Percentiles rank a stretch among this genome's conserved stretches.
These are phyloP conservation scores for Phialophora verrucosa DNA, from an alignment of 2,329 filamentous ascomycete genomes.

Conservation along the genomic window DNA sequence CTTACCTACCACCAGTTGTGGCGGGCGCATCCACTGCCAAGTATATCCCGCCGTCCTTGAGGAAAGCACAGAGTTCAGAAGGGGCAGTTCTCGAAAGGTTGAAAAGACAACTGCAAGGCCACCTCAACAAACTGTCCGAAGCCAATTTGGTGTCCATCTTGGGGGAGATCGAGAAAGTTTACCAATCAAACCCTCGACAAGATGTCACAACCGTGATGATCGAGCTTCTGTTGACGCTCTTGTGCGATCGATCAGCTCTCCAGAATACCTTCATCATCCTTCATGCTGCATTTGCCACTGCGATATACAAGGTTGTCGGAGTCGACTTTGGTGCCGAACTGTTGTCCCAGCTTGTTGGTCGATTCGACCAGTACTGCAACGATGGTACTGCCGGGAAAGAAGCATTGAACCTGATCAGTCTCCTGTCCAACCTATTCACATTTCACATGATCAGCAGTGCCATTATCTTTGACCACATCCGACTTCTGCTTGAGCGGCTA, in stretches of 20 bases:
- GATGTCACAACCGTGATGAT: slow-evolving; percentile 82
- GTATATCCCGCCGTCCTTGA: slow-evolving; percentile 87
- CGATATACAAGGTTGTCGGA: slow-evolving; percentile 84
- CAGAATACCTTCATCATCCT: slow-evolving; percentile 90
- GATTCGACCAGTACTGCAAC: slow-evolving; percentile 70
- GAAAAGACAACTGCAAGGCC: slow-evolving; percentile 80
- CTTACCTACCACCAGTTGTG: slow-evolving; percentile 75
- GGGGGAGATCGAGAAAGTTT: slow-evolving; percentile 79
- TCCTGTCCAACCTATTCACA: slow-evolving; percentile 86
- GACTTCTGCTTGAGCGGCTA: slow-evolving; percentile 73
- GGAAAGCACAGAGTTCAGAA: slow-evolving; percentile 67
- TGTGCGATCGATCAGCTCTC: slow-evolving; percentile 77
- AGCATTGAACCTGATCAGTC: slow-evolving; percentile 76
- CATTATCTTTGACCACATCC: slow-evolving; percentile 89
- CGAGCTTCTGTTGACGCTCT: slow-evolving; percentile 76
- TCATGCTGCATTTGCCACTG: slow-evolving; percentile 85
- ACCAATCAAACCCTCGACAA: slow-evolving; percentile 82
- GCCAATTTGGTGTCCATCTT: slow-evolving; percentile 86
- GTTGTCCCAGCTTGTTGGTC: slow-evolving; percentile 75
- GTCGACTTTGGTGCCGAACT: slow-evolving; percentile 89
- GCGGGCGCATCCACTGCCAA: slow-evolving; percentile 60
- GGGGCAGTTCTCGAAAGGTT: slow-evolving; percentile 72
- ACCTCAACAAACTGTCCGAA: slow-evolving; percentile 91
- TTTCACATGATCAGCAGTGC: slow-evolving; percentile 85
- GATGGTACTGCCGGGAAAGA: slow-evolving; percentile 61